These are phyloP conservation scores for Madurella fahalii DNA, from an alignment of 2,329 filamentous ascomycete species.

Conservation along the genomic window DNA sequence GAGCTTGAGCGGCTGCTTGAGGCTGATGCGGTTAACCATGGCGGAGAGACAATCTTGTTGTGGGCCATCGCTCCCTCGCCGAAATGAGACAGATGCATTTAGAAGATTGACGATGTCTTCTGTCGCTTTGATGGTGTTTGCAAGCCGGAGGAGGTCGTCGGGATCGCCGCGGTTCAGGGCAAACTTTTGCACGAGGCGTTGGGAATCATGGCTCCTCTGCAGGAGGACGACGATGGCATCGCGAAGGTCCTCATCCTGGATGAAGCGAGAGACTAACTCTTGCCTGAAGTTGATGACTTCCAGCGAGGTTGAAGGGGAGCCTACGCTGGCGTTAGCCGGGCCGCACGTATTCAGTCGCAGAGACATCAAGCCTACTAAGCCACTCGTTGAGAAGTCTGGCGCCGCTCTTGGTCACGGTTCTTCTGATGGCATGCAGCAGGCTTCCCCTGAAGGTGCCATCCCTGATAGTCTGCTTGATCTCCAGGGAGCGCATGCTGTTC, in stretches of 20 bases:
- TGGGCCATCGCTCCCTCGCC: background rate
- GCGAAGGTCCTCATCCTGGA: constrained; percentile 61
- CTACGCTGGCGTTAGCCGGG: constrained; percentile 15
- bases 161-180: constrained; percentile 86
- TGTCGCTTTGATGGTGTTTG: constrained; percentile 74
- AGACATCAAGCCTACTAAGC: constrained; percentile 49
- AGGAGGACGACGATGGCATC: constrained; percentile 67
- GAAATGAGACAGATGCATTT: constrained; percentile 16
- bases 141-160: constrained; percentile 81
- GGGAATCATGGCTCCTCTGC: constrained; percentile 74
- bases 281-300: constrained; percentile 73
- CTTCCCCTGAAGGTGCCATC: constrained; percentile 79
- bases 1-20: constrained; percentile 64
- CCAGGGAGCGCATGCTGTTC: constrained; percentile 82
- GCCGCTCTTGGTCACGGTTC: constrained; percentile 88
- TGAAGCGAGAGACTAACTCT: constrained; percentile 74
- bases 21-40: constrained; percentile 56
- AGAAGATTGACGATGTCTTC: constrained; percentile 57
- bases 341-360: constrained; percentile 4
- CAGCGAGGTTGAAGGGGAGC: constrained; percentile 81
- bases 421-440: constrained; percentile 80
- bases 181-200: constrained; percentile 90
- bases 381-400: constrained; percentile 79
- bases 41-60: constrained; percentile 36
- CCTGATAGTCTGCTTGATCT: constrained; percentile 80